A percentile compares a stretch with the other conserved stretches of the same genome.
These are phyloP conservation scores for Sugiyamaella qingdaonensis DNA, from an alignment of 805 yeast genomes.

Conservation along the genomic window DNA sequence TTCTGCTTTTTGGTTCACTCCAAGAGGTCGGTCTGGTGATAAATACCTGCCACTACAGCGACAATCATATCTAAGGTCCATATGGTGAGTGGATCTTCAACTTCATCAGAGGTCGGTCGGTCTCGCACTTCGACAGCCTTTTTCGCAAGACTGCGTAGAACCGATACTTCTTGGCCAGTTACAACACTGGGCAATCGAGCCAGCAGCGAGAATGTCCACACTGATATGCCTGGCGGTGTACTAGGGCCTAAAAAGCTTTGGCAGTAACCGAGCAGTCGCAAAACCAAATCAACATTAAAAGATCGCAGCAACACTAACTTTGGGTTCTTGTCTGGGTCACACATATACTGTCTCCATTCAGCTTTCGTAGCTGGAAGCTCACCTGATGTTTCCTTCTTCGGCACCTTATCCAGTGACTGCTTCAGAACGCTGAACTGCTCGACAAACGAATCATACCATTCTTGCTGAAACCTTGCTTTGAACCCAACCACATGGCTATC, in stretches of 20 bases:
- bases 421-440: background rate
- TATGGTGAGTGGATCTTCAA: conserved; percentile 10
- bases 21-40: conserved; percentile 22
- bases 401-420: background rate
- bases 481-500: background rate
- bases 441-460: background rate
- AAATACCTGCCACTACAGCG: conserved; percentile 17
- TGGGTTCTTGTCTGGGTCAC: background rate
- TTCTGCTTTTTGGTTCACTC: background rate
- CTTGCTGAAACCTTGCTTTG: background rate
- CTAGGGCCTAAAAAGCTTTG: conserved; percentile 41
- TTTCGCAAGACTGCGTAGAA: conserved; percentile 41
- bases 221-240: conserved; percentile 26
- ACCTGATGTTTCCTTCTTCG: background rate
- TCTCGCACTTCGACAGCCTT: conserved; percentile 21
- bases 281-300: conserved; percentile 35
- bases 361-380: background rate
- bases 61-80: conserved; percentile 1
- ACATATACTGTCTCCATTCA: background rate
- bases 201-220: conserved; percentile 42
- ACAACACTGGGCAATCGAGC: conserved; percentile 38
- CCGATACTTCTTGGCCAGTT: conserved; percentile 38
- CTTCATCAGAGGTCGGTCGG: conserved; percentile 20
- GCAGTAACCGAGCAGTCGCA: conserved; percentile 40
- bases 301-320: conserved; percentile 23